These are phyloP conservation scores for Tetrahymena malaccensis DNA, from an alignment of 73 alveolate genomes.

Conservation along the genomic window DNA sequence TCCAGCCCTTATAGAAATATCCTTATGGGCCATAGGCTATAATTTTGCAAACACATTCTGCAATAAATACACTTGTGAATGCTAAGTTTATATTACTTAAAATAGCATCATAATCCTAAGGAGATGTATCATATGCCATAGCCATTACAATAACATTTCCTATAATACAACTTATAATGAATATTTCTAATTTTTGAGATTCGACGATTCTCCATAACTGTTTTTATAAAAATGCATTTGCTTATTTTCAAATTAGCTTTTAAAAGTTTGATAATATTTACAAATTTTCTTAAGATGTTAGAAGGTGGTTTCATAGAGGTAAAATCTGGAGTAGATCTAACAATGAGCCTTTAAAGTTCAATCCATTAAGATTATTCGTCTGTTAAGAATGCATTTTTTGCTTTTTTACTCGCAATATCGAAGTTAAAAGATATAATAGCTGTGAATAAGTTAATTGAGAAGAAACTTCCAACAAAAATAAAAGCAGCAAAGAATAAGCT, in stretches of 20 bases:
- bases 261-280: slow-evolving; percentile 4
- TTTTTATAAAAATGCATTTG: slow-evolving; percentile 23
- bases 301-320: slow-evolving; percentile 48
- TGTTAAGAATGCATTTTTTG: slow-evolving; percentile 29
- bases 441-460: slow-evolving; percentile 78
- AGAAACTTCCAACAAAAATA: slow-evolving; percentile 74
- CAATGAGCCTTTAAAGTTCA: slow-evolving; percentile 42
- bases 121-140: slow-evolving; percentile 60
- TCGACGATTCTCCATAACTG: slow-evolving; percentile 44
- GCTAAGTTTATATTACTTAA: slow-evolving; percentile 59
- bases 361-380: slow-evolving; percentile 58
- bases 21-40: slow-evolving; percentile 65
- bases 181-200: slow-evolving; percentile 47
- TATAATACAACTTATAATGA: slow-evolving; percentile 67
- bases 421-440: slow-evolving; percentile 88
- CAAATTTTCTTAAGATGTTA: slow-evolving; percentile 26
- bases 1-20: slow-evolving; percentile 86
- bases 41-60: slow-evolving; percentile 74
- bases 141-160: slow-evolving; percentile 78
- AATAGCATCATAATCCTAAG: neutral
- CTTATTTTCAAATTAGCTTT: slow-evolving; percentile 47
- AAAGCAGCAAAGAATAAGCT: slow-evolving; percentile 62
- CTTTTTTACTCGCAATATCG: slow-evolving; percentile 67
- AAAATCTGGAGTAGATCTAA: slow-evolving; percentile 52
- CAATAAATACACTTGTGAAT: slow-evolving; percentile 70